These are phyloP conservation scores for Aspergillus saccharolyticus DNA, from an alignment of 495 filamentous ascomycete species.

Conservation along the genomic window DNA sequence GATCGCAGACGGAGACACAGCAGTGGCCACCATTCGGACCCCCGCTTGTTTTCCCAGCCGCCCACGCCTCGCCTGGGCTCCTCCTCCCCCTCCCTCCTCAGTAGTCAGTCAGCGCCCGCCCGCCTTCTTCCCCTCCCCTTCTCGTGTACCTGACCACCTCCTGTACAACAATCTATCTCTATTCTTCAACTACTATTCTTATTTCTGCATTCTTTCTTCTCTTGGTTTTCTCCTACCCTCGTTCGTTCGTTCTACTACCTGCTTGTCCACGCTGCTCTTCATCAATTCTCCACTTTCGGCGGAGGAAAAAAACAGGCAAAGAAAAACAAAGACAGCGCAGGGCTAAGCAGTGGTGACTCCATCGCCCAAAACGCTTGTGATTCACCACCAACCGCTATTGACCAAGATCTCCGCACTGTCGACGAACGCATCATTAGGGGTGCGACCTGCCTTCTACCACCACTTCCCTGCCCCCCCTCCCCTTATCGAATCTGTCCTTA, in stretches of 20 bases:
- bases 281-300: not conserved
- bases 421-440: constrained; percentile 13
- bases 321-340: constrained; percentile 10
- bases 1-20: not conserved
- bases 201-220: constrained; percentile 6
- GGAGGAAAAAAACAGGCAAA: not conserved
- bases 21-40: constrained; percentile 9
- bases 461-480: constrained; percentile 6
- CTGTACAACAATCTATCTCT: constrained; percentile 39
- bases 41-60: constrained; percentile 25
- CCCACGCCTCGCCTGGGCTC: constrained; percentile 17
- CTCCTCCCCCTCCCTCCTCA: constrained; percentile 20
- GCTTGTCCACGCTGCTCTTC: constrained; percentile 13
- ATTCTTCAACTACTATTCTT: constrained; percentile 20
- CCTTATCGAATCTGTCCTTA: constrained; percentile 9
- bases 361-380: constrained; percentile 14
- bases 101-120: constrained; percentile 18
- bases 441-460: constrained; percentile 18
- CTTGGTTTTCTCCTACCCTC: constrained; percentile 12
- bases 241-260: constrained; percentile 21
- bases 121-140: constrained; percentile 21
- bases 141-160: constrained; percentile 29
- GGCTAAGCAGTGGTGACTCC: constrained; percentile 8
- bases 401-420: constrained; percentile 27
- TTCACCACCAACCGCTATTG: constrained; percentile 16